A percentile compares a stretch with the other conserved stretches of the same genome.
phyloP scores from a whole-genome alignment of 2,329 filamentous ascomycete genomes.

The Sporothrix mexicana region DNA sequence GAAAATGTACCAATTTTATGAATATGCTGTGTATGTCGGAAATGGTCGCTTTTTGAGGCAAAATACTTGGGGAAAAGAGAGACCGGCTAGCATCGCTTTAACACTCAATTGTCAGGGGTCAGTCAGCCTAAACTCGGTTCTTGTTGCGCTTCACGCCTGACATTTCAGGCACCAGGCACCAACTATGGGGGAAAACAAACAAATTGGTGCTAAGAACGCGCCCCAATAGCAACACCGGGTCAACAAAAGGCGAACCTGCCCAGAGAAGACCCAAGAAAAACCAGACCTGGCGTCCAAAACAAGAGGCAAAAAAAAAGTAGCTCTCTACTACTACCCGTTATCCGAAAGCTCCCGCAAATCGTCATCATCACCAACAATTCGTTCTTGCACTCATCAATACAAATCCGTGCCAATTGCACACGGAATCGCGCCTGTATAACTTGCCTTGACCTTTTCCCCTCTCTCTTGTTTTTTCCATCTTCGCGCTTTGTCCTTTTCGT shows the following conservation, averaged over 20 bases:
- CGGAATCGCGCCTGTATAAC: conserved; percentile 14
- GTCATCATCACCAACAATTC: conserved; percentile 26
- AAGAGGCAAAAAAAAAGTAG: conserved; percentile 29
- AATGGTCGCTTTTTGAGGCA: too few species aligned
- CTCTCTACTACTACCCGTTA: conserved; percentile 34
- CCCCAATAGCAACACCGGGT: conserved; percentile 28
- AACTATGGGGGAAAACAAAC: too few species aligned
- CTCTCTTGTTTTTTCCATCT: not conserved
- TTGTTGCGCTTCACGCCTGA: conserved; percentile 21
- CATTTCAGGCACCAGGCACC: conserved; percentile 27
- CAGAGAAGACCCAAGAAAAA: conserved; percentile 3
- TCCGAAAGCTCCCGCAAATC: conserved; percentile 37
- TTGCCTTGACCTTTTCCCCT: not conserved
- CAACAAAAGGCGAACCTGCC: conserved; percentile 32
- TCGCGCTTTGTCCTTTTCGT: not conserved
- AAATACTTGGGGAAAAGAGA: not conserved
- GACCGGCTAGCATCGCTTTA: conserved; percentile 27
- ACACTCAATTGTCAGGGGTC: too few species aligned
- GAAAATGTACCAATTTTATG: too few species aligned
- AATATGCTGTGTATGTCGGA: too few species aligned
- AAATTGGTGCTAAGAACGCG: not conserved
- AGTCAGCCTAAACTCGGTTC: not conserved
- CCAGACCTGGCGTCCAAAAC: conserved; percentile 6
- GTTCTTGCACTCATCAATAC: conserved; percentile 5
- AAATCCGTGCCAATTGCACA: conserved; percentile 30